Evolutionary conservation across 768 basidiomycete genomes (phyloP).

Genomic region (Calocera cornea): DNA sequence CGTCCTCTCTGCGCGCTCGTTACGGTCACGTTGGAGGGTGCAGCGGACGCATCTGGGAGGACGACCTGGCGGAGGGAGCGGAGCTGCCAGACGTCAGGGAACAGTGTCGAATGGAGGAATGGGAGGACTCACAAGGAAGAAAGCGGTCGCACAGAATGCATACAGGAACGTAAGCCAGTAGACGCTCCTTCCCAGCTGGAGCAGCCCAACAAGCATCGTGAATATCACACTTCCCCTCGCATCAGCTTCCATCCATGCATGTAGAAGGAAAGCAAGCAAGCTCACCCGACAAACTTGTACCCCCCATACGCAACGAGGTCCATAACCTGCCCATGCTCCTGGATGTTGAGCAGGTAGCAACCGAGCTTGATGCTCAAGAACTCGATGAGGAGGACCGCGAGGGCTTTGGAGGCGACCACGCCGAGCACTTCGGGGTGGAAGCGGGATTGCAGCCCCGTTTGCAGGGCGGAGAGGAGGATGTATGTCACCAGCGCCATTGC

Average conservation of each 20-base stretch:
- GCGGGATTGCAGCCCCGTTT: constrained; percentile 64
- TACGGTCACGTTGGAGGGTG: constrained; percentile 38
- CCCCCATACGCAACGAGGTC: constrained; percentile 88
- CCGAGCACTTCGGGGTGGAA: constrained; percentile 88
- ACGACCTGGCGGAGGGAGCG: constrained; percentile 86
- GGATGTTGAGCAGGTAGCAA: constrained; percentile 84
- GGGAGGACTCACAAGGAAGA: constrained; percentile 63
- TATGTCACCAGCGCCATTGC: constrained; percentile 96
- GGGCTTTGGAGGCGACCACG: constrained; percentile 66
- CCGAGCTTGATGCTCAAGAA: constrained; percentile 81
- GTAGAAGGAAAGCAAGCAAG: constrained; percentile 22
- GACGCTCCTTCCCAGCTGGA: constrained; percentile 46
- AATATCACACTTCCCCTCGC: constrained; percentile 54
- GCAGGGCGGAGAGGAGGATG: constrained; percentile 73
- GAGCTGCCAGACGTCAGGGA: constrained; percentile 38
- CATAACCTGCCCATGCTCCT: constrained; percentile 52
- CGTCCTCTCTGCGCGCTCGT: constrained; percentile 69
- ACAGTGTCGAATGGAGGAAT: neutral
- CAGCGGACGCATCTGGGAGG: constrained; percentile 57
- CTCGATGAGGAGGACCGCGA: constrained; percentile 75
- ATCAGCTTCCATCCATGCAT: neutral
- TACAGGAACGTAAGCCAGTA: constrained; percentile 69
- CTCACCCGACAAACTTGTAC: constrained; percentile 97
- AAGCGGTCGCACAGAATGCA: constrained; percentile 74
- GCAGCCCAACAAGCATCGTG: constrained; percentile 56